phyloP scores from a whole-genome alignment of 306 rosid genomes.

The Vigna trinervia region DNA sequence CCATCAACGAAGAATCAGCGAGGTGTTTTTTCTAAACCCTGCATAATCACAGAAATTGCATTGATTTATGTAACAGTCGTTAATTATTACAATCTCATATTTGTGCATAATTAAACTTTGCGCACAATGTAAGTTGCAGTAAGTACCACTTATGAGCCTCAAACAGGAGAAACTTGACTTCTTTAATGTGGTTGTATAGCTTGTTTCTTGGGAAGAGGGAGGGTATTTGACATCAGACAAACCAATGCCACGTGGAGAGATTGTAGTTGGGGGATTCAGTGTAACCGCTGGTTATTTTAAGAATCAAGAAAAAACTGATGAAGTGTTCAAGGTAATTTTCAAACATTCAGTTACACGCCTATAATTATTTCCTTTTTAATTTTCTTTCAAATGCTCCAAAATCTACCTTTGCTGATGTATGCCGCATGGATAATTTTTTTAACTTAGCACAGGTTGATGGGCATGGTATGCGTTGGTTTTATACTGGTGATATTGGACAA shows the following conservation, averaged over 20 bases:
- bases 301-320: constrained; percentile 79
- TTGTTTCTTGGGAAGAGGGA: constrained; percentile 95
- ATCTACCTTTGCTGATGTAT: constrained; percentile 22
- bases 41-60: constrained; percentile 25
- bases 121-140: constrained; percentile 8
- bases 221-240: constrained; percentile 79
- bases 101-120: constrained; percentile 2
- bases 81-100: constrained; percentile 11
- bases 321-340: constrained; percentile 78
- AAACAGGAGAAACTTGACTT: constrained; percentile 31
- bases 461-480: constrained; percentile 89
- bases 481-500: constrained; percentile 78
- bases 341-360: background rate
- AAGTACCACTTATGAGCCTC: background rate
- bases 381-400: constrained; percentile 4
- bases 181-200: constrained; percentile 61
- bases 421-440: background rate
- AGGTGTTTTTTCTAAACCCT: constrained; percentile 16
- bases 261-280: constrained; percentile 79
- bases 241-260: constrained; percentile 97
- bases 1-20: background rate
- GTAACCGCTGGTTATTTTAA: constrained; percentile 90
- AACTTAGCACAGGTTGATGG: constrained; percentile 67
- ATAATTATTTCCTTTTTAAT: constrained; percentile 2
- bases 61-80: constrained; percentile 9